Evolutionary conservation across 192 early-diverging fungal species (phyloP).

Genomic region (Rhizoclosmatium globosum): DNA sequence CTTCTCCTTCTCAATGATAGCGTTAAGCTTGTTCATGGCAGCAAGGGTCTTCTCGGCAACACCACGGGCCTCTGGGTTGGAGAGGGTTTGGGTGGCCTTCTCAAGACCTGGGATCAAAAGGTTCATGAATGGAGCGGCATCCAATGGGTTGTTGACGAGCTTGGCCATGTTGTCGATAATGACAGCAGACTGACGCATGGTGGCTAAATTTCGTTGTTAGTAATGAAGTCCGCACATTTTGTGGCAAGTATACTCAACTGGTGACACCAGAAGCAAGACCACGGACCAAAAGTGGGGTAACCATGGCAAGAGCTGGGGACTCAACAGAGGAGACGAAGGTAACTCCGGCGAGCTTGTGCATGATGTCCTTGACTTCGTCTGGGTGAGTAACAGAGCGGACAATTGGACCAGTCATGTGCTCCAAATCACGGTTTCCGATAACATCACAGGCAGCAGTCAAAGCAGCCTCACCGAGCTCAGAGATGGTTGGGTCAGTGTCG

Average conservation of each 20-base stretch:
- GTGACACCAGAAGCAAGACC: conserved; percentile 51
- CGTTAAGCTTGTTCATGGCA: conserved; percentile 51
- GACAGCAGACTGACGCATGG: conserved; percentile 77
- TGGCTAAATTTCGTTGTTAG: conserved; percentile 45
- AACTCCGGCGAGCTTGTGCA: conserved; percentile 80
- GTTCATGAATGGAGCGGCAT: conserved; percentile 83
- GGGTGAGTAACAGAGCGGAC: conserved; percentile 79
- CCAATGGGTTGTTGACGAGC: conserved; percentile 82
- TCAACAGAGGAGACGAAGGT: conserved; percentile 80
- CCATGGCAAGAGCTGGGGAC: conserved; percentile 80
- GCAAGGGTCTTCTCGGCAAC: conserved; percentile 76
- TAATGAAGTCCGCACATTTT: conserved; percentile 62
- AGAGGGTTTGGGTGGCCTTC: conserved; percentile 75
- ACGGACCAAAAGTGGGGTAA: conserved; percentile 79
- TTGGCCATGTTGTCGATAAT: conserved; percentile 94
- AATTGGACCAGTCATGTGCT: conserved; percentile 57
- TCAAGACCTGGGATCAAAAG: conserved; percentile 79
- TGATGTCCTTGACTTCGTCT: conserved; percentile 79
- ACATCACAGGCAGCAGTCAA: conserved; percentile 75
- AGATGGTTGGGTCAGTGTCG: conserved; percentile 82
- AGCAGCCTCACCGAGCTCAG: conserved; percentile 69
- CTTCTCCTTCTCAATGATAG: conserved; percentile 46
- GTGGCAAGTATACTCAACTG: conserved; percentile 36
- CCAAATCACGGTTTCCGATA: conserved; percentile 78
- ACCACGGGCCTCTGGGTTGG: conserved; percentile 79